Conservation (phyloP, 208 protist genomes). For the Porcisia hertigi region DNA sequence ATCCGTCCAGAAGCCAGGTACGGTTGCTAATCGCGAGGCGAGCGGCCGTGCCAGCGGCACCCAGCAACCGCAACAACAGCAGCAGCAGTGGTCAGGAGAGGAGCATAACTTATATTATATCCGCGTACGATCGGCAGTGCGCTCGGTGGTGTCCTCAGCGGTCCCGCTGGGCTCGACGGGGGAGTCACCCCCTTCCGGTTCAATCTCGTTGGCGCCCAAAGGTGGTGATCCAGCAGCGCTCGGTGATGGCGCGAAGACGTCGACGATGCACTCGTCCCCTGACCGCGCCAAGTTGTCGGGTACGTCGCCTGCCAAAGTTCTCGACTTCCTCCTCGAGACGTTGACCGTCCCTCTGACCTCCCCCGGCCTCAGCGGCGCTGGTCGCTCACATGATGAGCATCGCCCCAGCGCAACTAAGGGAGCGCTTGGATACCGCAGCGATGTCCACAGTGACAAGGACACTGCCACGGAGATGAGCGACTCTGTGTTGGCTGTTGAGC, state of each 20-base stretch:
- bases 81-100: not conserved
- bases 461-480: not conserved
- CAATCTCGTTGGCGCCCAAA: not conserved
- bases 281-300: not conserved
- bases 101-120: constrained; percentile 16
- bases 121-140: constrained; percentile 12
- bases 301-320: constrained; percentile 9
- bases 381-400: not conserved
- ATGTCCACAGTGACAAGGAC: not conserved
- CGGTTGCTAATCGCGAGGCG: not conserved
- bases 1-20: not conserved
- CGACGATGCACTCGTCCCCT: not conserved
- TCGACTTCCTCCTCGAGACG: constrained; percentile 26
- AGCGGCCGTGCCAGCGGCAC: not conserved
- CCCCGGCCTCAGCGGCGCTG: not conserved
- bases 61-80: not conserved
- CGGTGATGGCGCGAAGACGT: not conserved
- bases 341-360: constrained; percentile 9
- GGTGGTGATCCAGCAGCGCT: not conserved
- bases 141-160: constrained; percentile 16
- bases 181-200: not conserved
- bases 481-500: constrained; percentile 16
- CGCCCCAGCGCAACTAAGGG: not conserved
- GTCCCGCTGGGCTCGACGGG: constrained; percentile 23
- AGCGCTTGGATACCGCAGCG: not conserved